Conservation (phyloP, 768 basidiomycete genomes). For the Mycena epipterygia region DNA sequence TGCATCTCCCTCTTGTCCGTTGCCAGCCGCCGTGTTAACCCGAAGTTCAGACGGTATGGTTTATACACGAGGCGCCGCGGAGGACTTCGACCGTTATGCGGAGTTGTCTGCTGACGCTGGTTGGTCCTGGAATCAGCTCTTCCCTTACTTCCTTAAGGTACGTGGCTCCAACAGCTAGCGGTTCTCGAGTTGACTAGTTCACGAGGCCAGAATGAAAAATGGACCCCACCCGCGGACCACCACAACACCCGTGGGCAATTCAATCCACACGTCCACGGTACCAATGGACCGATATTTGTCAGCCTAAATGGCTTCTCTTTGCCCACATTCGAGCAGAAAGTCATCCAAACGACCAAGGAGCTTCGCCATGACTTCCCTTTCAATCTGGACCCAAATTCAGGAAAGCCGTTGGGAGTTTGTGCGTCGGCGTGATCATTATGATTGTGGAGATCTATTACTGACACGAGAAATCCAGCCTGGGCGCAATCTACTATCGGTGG, state of each 20-base stretch:
- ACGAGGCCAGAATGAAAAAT: constrained; percentile 52
- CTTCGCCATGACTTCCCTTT: constrained; percentile 37
- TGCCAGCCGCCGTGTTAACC: constrained; percentile 9
- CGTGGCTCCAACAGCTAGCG: not conserved
- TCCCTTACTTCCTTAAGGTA: constrained; percentile 48
- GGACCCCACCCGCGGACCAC: constrained; percentile 49
- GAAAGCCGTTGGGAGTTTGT: constrained; percentile 46
- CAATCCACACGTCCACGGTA: constrained; percentile 52
- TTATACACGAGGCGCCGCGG: constrained; percentile 48
- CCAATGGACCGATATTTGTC: constrained; percentile 47
- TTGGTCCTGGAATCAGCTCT: constrained; percentile 52
- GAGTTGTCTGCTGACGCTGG: constrained; percentile 47
- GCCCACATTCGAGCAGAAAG: constrained; percentile 39
- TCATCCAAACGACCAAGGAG: constrained; percentile 47
- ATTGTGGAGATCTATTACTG: not conserved
- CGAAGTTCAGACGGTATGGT: constrained; percentile 35
- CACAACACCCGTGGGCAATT: constrained; percentile 56
- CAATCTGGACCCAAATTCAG: constrained; percentile 46
- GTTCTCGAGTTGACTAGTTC: not conserved
- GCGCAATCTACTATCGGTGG: constrained; percentile 40
- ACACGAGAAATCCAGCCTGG: constrained; percentile 39
- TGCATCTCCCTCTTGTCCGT: constrained; percentile 7
- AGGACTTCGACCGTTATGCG: constrained; percentile 49
- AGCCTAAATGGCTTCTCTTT: constrained; percentile 46
- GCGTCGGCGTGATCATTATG: not conserved